Base-by-base conservation (phyloP, 768 basidiomycete species). In the Termitomyces sp. region DNA sequence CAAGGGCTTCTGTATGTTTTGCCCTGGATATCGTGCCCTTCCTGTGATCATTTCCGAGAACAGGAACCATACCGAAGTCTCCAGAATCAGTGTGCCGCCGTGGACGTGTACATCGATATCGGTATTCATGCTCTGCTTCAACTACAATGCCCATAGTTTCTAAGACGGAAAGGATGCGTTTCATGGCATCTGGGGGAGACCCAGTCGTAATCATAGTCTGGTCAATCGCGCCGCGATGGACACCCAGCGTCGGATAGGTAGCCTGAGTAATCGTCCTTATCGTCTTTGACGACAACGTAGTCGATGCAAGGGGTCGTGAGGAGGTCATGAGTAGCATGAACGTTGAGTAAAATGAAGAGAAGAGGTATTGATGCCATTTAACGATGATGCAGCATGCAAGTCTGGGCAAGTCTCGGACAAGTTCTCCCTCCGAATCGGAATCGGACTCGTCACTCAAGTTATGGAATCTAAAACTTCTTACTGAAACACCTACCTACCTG, bases 181-280 rank as follows among this genome's bases (percentile, higher is more conserved):
- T 76, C 76, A 98, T 90, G 9, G 94, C 90, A 48, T 84, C 82
- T 0, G 79, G 74, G 10, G 95, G 94, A 5, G 82, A 73, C 9
- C 82, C 77, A 0, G 82, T 88, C 20, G 95, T 95, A 56, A 96
- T 79, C 25, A 85, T 93, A 11, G 83, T 83, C 60, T 88, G 85
- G 70, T 98, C 95, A 50, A 96, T 88, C 1, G 95, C 87, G 56
- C 94, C 94, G 54, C 89, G 86, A 64, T 98, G 95, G 45, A 73
- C 60, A 9, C 61, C 66, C 16, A 72, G 62, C 20, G 50, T 39
- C 11, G 52, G 57, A 12, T 57, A 54, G 35, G 23, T 18, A 12
- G 23, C 16, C 9, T 38, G 27, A 7, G 41, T 18, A 20, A 32
- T 13, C 5, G 35, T 27, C 23, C 13, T 36, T n/a, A 49, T 18